phyloP scores from a whole-genome alignment of 176 grass and related monocot species.

The Aegilops tauschii region DNA sequence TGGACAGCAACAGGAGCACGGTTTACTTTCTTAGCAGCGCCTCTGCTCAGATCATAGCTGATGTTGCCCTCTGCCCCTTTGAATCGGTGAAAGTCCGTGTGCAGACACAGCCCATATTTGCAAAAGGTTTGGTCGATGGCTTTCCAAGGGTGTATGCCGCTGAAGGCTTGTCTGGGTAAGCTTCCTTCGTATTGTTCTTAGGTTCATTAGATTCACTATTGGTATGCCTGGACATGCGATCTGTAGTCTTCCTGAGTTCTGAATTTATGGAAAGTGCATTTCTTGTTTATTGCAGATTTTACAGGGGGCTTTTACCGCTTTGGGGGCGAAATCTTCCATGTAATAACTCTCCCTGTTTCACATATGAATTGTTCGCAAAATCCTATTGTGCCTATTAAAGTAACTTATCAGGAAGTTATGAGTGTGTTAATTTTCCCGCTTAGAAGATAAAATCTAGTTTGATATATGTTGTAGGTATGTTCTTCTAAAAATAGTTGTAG shows the following conservation, averaged over 20 bases:
- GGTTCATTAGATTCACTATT: background rate
- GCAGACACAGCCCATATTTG: constrained; percentile 82
- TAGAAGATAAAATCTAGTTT: constrained; percentile 4
- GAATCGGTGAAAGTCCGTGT: constrained; percentile 95
- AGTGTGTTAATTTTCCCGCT: background rate
- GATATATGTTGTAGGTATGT: background rate
- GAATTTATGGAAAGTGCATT: background rate
- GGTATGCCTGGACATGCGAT: background rate
- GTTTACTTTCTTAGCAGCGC: constrained; percentile 87
- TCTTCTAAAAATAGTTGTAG: background rate
- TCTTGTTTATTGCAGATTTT: constrained; percentile 68
- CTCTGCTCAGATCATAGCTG: constrained; percentile 93
- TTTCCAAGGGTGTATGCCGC: constrained; percentile 85
- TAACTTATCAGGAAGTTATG: background rate
- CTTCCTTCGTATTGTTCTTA: constrained; percentile 15
- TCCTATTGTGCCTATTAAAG: constrained; percentile 3
- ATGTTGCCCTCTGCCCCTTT: constrained; percentile 86
- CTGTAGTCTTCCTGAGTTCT: background rate
- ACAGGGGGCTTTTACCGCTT: constrained; percentile 86
- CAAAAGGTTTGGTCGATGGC: constrained; percentile 84
- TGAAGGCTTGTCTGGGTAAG: constrained; percentile 90
- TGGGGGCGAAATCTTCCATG: constrained; percentile 98
- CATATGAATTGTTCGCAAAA: background rate
- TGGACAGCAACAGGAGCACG: constrained; percentile 54
- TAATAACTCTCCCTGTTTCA: constrained; percentile 34